Base-by-base conservation (phyloP, 768 basidiomycete species). In the Austroboletus eburneus region DNA sequence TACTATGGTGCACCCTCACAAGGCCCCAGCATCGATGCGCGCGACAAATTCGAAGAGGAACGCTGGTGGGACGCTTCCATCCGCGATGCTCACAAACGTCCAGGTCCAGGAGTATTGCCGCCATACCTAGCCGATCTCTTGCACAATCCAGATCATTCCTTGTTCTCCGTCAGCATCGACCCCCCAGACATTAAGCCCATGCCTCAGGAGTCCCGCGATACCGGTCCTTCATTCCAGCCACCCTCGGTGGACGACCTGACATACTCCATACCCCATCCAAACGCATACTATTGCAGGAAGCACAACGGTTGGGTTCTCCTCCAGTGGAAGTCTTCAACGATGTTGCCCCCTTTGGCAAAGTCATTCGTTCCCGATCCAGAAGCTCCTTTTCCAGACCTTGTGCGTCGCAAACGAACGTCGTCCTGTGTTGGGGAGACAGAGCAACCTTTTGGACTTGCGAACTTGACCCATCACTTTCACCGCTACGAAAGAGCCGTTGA, bases 301-400 rank as follows among this genome's bases (percentile, higher is more conserved):
- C 85, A 91, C 46, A 87, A 91, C 54, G 83, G 84, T 6, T 92
- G 89, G 89, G 78, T 89, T 27, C 75, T 91, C 32, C 70, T 91
- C 14, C 72, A 70, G 32, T 87, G 85, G 83, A 80, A 79, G 51
- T 76, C 77, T 13, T 82, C 85, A 12, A 70, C 73, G 17, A 72
- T 81, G 30, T 59, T 77, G 9, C 86, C 85, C 3, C 80, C 82
- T 6, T 71, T 88, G 18, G 75, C 81, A 16, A 67, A 65, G 35
- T 79, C 79, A 5, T 86, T 80, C 53, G 61, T 69, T 20, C 61
- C 61, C 23, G 67, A 65, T 33, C 52, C 63, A 46, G 59, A 72
- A 44, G 61, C 58, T 21, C 72, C 74, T 5, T 73, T 87, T 21
- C 87, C 87, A 0, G 74, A 83, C 46, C 74, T 74, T 55, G 49